Evolutionary conservation across 306 rosid genomes (phyloP).

Genomic region (Glycine soja): DNA sequence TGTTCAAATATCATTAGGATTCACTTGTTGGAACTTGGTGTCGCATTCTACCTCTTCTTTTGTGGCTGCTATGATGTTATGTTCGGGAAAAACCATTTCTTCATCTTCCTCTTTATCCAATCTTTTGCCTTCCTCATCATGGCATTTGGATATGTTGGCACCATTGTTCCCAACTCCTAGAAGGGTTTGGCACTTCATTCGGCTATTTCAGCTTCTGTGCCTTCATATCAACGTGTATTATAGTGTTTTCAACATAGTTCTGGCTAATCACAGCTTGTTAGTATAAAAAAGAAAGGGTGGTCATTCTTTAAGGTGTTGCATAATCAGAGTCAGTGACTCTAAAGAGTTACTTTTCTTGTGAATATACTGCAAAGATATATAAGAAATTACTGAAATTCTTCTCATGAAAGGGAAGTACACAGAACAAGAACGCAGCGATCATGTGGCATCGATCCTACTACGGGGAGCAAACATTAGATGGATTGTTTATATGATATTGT

Average conservation of each 20-base stretch:
- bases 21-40: constrained; percentile 77
- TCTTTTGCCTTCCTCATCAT: constrained; percentile 75
- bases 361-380: constrained; percentile 56
- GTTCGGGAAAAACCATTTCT: constrained; percentile 83
- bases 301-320: constrained; percentile 59
- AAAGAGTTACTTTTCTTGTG: constrained; percentile 61
- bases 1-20: constrained; percentile 57
- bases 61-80: constrained; percentile 73
- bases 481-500: constrained; percentile 63
- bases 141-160: constrained; percentile 91
- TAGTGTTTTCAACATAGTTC: constrained; percentile 48
- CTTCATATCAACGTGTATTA: constrained; percentile 47
- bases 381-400: constrained; percentile 52
- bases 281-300: constrained; percentile 45
- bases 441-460: constrained; percentile 44
- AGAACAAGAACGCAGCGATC: constrained; percentile 42
- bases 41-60: constrained; percentile 78
- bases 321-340: constrained; percentile 54
- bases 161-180: constrained; percentile 76
- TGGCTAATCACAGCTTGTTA: constrained; percentile 54
- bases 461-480: constrained; percentile 48
- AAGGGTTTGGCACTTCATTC: constrained; percentile 45
- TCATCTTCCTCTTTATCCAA: constrained; percentile 79
- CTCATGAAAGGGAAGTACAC: constrained; percentile 50
- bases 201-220: constrained; percentile 37